A percentile compares a stretch with the other conserved stretches of the same genome.
Conservation (phyloP, 176 grass and related monocot species). For the Areca catechu region DNA sequence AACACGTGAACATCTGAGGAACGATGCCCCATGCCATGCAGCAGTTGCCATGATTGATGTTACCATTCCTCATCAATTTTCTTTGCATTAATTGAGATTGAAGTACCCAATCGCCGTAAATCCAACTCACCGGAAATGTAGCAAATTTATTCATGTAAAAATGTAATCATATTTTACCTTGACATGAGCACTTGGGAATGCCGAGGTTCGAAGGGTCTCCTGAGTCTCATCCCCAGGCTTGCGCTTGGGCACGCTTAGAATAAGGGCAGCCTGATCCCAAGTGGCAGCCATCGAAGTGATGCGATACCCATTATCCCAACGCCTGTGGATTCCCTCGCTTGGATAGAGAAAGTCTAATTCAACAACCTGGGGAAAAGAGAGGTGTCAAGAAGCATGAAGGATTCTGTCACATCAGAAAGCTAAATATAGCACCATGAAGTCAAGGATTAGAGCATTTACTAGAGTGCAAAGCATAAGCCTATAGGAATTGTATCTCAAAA, state of each 20-base stretch:
- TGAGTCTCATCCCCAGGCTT: conserved; percentile 60
- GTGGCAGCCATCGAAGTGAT: conserved; percentile 66
- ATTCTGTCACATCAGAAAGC: too few relatives aligned
- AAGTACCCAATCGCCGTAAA: too few relatives aligned
- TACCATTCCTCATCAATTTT: neutral
- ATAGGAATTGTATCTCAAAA: too few relatives aligned
- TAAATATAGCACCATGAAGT: too few relatives aligned
- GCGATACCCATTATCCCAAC: conserved; percentile 54
- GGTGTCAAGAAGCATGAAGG: neutral
- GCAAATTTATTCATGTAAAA: too few relatives aligned
- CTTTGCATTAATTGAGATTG: too few relatives aligned
- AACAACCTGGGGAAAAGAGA: conserved; percentile 34
- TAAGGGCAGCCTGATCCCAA: conserved; percentile 51
- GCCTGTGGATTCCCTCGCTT: conserved; percentile 59
- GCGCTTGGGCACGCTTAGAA: conserved; percentile 51
- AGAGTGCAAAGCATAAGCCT: too few relatives aligned
- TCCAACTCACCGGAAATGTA: too few relatives aligned
- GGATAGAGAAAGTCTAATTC: conserved; percentile 73
- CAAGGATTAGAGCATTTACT: too few relatives aligned
- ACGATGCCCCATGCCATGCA: too few relatives aligned
- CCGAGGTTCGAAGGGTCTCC: conserved; percentile 56
- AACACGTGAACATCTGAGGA: too few relatives aligned
- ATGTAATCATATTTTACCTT: conserved; percentile 26
- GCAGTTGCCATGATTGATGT: neutral
- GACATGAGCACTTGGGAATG: conserved; percentile 54